Percentiles rank a stretch among this genome's conserved stretches.
Evolutionary conservation across 1,284 basidiomycete species (phyloP).

Genomic region (Pterulicium gracile): DNA sequence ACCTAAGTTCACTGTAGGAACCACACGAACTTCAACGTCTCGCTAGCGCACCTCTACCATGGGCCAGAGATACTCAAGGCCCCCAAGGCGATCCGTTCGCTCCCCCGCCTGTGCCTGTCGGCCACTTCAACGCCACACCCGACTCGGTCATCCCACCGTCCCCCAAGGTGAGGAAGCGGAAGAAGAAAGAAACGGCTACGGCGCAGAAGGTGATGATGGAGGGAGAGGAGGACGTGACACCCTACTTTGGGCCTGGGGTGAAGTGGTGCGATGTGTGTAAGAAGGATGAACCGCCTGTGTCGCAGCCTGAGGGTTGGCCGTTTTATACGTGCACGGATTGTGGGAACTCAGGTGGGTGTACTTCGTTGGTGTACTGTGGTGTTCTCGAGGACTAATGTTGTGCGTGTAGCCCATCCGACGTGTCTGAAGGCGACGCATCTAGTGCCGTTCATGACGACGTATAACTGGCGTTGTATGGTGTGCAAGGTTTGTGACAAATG

Average conservation of each 20-base stretch:
- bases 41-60: too few relatives aligned
- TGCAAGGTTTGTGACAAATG: conserved; percentile 95
- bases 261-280: background rate
- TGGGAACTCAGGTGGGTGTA: conserved; percentile 18
- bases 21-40: too few relatives aligned
- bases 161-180: conserved; percentile 15
- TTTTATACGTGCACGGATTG: background rate
- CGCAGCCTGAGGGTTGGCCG: background rate
- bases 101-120: conserved; percentile 41
- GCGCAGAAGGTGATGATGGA: background rate
- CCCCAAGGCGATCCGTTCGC: conserved; percentile 77
- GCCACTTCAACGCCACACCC: conserved; percentile 29
- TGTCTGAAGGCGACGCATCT: conserved; percentile 54
- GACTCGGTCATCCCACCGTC: conserved; percentile 19
- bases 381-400: conserved; percentile 5
- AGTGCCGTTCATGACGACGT: conserved; percentile 48
- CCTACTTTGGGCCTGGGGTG: background rate
- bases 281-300: background rate
- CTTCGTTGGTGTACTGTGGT: conserved; percentile 6
- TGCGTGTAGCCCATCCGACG: conserved; percentile 57
- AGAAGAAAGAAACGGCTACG: background rate
- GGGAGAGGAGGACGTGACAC: background rate
- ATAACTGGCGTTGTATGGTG: conserved; percentile 85
- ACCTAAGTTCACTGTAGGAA: too few relatives aligned
- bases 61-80: too few relatives aligned